Conservation (phyloP, 2,329 filamentous ascomycete genomes). For the Lojkania enalia region DNA sequence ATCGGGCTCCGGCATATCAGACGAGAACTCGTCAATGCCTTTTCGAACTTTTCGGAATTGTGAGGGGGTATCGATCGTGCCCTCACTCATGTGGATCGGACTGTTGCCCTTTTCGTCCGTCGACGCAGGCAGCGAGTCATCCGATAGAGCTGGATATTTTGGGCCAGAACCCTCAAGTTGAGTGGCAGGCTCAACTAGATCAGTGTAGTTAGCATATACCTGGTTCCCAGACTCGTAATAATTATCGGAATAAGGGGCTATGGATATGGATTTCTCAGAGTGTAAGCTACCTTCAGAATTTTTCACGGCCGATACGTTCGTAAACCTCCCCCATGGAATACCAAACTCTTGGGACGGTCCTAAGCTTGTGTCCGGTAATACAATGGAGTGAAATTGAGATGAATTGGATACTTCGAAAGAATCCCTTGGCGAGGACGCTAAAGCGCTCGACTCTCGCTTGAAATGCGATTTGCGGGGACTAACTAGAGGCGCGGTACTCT, state of each 20-base stretch:
- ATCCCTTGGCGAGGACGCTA: constrained; percentile 6
- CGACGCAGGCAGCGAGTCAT: too few species aligned
- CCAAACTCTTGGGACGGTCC: constrained; percentile 30
- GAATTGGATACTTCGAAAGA: constrained; percentile 11
- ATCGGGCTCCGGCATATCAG: neutral
- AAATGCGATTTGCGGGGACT: constrained; percentile 15
- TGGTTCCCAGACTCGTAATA: too few species aligned
- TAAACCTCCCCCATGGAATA: constrained; percentile 24
- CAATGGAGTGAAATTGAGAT: constrained; percentile 14
- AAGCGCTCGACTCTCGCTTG: constrained; percentile 9
- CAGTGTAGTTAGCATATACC: too few species aligned
- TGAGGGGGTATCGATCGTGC: too few species aligned
- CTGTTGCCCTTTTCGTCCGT: too few species aligned
- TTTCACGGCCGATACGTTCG: constrained; percentile 30
- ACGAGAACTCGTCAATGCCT: constrained; percentile 10
- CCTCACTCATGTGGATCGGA: too few species aligned
- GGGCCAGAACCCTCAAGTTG: too few species aligned
- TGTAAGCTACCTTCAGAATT: constrained; percentile 36
- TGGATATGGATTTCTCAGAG: constrained; percentile 35
- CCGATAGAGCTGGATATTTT: too few species aligned
- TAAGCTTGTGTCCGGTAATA: constrained; percentile 21
- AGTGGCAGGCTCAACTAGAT: too few species aligned
- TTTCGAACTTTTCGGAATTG: too few species aligned
- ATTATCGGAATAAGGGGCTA: constrained; percentile 27
- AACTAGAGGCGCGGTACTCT: constrained; percentile 5